Conservation (phyloP, 345 rosid genomes). For the Fremontodendron californicum region DNA sequence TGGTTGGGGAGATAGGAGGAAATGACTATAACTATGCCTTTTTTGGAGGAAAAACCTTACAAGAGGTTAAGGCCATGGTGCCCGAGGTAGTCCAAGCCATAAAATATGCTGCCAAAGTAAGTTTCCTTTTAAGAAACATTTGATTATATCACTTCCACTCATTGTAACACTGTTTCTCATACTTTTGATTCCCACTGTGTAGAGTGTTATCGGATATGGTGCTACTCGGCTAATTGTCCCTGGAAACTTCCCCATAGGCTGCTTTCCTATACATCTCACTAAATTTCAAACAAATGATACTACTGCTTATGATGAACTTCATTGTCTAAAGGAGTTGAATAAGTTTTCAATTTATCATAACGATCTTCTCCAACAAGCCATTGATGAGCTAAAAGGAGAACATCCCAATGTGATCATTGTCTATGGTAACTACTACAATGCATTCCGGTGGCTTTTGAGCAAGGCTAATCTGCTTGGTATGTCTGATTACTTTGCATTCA, state of each 20-base stretch:
- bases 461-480: too few species aligned
- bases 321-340: not conserved
- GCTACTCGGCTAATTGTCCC: not conserved
- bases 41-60: not conserved
- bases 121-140: not conserved
- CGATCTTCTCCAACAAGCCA: not conserved
- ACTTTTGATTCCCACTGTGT: not conserved
- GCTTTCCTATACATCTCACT: not conserved
- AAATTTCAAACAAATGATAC: too few species aligned
- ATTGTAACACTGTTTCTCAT: not conserved
- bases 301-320: not conserved
- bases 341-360: not conserved
- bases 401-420: not conserved
- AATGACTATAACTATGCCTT: slow-evolving; percentile 18
- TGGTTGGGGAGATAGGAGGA: slow-evolving; percentile 20
- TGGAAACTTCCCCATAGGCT: not conserved
- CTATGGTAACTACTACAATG: too few species aligned
- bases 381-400: not conserved
- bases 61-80: slow-evolving; percentile 8
- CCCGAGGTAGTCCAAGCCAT: slow-evolving; percentile 1
- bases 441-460: too few species aligned
- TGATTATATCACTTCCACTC: not conserved
- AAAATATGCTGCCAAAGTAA: not conserved
- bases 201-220: not conserved
- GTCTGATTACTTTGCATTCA: too few species aligned